Percentiles rank a stretch among this genome's conserved stretches.
These are phyloP conservation scores for Decorospora gaudefroyi DNA, from an alignment of 2,329 filamentous ascomycete genomes.

Conservation along the genomic window DNA sequence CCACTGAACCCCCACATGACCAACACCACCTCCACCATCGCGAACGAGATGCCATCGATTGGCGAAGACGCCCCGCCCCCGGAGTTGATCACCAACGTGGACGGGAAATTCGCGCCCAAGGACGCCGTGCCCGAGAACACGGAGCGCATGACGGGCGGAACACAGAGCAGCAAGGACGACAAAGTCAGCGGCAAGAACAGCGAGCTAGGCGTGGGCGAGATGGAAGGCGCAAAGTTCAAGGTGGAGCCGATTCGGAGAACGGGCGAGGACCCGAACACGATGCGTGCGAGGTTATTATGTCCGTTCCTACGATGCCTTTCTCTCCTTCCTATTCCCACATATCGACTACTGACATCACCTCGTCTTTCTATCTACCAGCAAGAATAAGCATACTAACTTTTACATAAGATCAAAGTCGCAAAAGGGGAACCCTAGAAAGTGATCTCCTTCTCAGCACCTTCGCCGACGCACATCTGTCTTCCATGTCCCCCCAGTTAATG, in stretches of 20 bases:
- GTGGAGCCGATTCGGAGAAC: constrained; percentile 85
- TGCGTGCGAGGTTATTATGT: constrained; percentile 83
- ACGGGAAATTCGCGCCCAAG: constrained; percentile 61
- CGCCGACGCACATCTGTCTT: constrained; percentile 74
- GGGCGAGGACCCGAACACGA: constrained; percentile 83
- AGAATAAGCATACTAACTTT: constrained; percentile 12
- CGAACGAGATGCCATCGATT: constrained; percentile 65
- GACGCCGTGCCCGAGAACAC: constrained; percentile 66
- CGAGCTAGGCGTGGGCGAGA: constrained; percentile 41
- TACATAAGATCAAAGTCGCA: constrained; percentile 86
- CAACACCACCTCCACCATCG: constrained; percentile 66
- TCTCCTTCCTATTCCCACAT: constrained; percentile 1
- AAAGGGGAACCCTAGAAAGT: constrained; percentile 92
- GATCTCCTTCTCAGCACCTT: constrained; percentile 97
- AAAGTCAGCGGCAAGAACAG: constrained; percentile 35
- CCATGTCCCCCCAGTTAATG: constrained; percentile 75
- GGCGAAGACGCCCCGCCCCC: constrained; percentile 63
- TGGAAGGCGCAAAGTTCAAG: constrained; percentile 66
- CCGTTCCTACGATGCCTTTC: constrained; percentile 44
- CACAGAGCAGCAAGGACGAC: constrained; percentile 56
- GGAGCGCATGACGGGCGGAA: constrained; percentile 67
- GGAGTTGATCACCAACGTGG: constrained; percentile 62
- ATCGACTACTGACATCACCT: not conserved
- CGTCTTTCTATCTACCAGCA: not conserved
- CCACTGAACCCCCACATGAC: constrained; percentile 65